Evolutionary conservation across 176 grass and related monocot species (phyloP).

Genomic region (Triticum monococcum): DNA sequence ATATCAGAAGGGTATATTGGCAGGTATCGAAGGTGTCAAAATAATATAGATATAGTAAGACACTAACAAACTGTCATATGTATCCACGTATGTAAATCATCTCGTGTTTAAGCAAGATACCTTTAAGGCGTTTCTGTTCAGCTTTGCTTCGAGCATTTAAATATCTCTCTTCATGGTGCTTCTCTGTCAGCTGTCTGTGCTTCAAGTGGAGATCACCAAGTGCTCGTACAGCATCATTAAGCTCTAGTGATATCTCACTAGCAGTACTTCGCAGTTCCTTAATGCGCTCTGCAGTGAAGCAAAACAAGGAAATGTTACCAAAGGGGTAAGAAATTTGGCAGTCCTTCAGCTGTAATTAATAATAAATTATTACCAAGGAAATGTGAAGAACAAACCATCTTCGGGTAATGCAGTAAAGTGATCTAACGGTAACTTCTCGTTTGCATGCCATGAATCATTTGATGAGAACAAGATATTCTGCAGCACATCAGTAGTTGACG

Average conservation of each 20-base stretch:
- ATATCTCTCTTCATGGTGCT: conserved; percentile 58
- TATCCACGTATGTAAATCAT: neutral
- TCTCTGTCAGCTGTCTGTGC: conserved; percentile 57
- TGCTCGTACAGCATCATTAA: conserved; percentile 44
- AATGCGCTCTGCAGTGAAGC: conserved; percentile 41
- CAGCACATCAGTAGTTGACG: conserved; percentile 43
- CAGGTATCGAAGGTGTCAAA: neutral
- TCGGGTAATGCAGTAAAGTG: conserved; percentile 45
- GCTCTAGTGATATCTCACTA: conserved; percentile 41
- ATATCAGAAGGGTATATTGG: neutral
- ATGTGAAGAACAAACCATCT: conserved; percentile 50
- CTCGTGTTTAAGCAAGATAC: conserved; percentile 48
- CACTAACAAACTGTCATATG: neutral
- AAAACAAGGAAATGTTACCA: conserved; percentile 26
- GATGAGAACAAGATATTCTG: conserved; percentile 42
- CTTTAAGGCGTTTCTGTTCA: conserved; percentile 71
- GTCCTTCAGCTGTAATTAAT: neutral
- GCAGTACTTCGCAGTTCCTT: conserved; percentile 33
- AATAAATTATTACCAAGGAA: conserved; percentile 29
- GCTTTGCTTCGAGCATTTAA: conserved; percentile 48
- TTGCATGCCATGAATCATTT: conserved; percentile 47
- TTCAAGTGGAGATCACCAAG: conserved; percentile 76
- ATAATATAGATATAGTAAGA: neutral
- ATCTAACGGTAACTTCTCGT: conserved; percentile 37
- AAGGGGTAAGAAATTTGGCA: conserved; percentile 1